Evolutionary conservation across 257 asterid species (phyloP).

Genomic region (Rhazya stricta): DNA sequence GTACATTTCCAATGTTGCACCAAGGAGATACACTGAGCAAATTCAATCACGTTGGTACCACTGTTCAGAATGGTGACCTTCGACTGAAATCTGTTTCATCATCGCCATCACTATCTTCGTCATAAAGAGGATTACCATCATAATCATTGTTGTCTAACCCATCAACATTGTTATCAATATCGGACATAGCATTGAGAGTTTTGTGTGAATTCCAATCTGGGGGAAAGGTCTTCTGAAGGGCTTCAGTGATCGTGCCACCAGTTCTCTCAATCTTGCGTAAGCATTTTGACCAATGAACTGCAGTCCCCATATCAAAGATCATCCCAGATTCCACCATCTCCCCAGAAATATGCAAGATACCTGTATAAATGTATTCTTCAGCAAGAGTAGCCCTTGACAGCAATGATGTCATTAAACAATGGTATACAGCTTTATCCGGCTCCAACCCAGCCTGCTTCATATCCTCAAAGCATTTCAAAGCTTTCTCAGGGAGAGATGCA

Average conservation of each 20-base stretch:
- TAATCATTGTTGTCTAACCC: conserved; percentile 22
- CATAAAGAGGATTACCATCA: conserved; percentile 17
- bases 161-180: conserved; percentile 23
- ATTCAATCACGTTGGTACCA: neutral
- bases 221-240: conserved; percentile 92
- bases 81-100: conserved; percentile 19
- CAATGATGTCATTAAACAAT: conserved; percentile 86
- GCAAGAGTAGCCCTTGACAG: conserved; percentile 83
- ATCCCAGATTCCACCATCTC: conserved; percentile 67
- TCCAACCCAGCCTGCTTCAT: conserved; percentile 65
- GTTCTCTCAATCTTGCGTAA: conserved; percentile 68
- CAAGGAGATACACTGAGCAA: neutral
- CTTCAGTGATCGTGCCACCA: conserved; percentile 81
- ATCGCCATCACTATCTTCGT: conserved; percentile 25
- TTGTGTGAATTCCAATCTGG: conserved; percentile 94
- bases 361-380: conserved; percentile 59
- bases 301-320: conserved; percentile 91
- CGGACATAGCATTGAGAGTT: conserved; percentile 42
- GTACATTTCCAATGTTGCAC: neutral
- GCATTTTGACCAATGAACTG: conserved; percentile 94
- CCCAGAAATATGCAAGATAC: conserved; percentile 52
- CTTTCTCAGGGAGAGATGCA: conserved; percentile 93
- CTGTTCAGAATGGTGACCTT: neutral
- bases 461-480: conserved; percentile 82
- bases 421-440: conserved; percentile 96